phyloP scores from a whole-genome alignment of 495 filamentous ascomycete species.

The Astrothelium macrocarpum region DNA sequence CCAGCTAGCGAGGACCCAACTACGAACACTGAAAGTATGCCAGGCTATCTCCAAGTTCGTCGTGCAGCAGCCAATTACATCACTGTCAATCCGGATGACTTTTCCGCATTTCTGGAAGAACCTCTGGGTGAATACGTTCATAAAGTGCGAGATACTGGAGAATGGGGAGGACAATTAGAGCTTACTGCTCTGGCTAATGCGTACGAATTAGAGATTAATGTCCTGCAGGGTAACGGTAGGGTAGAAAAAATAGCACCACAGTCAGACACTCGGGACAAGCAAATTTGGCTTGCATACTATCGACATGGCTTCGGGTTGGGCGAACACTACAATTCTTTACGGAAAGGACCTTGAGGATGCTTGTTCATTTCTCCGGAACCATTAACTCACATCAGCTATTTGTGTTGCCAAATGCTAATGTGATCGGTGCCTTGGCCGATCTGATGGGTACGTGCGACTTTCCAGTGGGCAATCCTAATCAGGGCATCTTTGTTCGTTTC shows the following conservation, averaged over 20 bases:
- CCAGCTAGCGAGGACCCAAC: constrained; percentile 9
- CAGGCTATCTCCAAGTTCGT: constrained; percentile 45
- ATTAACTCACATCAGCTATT: background rate
- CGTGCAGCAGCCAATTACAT: constrained; percentile 53
- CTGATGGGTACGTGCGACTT: constrained; percentile 59
- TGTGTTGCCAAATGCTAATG: constrained; percentile 42
- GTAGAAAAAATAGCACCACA: constrained; percentile 63
- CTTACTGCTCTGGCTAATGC: constrained; percentile 72
- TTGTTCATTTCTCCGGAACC: background rate
- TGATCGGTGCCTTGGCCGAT: constrained; percentile 53
- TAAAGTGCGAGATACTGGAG: constrained; percentile 78
- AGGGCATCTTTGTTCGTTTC: constrained; percentile 39
- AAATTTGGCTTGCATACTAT: constrained; percentile 92
- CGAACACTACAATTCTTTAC: constrained; percentile 92
- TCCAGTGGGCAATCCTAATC: constrained; percentile 51
- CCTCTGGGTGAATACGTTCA: constrained; percentile 60
- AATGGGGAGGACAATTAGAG: constrained; percentile 95
- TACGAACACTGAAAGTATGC: constrained; percentile 8
- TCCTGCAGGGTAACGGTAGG: constrained; percentile 70
- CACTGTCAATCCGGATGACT: constrained; percentile 48
- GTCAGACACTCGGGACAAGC: constrained; percentile 34
- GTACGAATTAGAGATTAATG: constrained; percentile 72
- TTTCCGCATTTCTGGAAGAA: constrained; percentile 71
- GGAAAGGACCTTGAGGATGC: constrained; percentile 31
- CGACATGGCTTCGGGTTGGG: constrained; percentile 83